phyloP scores from a whole-genome alignment of 1,284 basidiomycete species.

The Laetiporus sulphureus region DNA sequence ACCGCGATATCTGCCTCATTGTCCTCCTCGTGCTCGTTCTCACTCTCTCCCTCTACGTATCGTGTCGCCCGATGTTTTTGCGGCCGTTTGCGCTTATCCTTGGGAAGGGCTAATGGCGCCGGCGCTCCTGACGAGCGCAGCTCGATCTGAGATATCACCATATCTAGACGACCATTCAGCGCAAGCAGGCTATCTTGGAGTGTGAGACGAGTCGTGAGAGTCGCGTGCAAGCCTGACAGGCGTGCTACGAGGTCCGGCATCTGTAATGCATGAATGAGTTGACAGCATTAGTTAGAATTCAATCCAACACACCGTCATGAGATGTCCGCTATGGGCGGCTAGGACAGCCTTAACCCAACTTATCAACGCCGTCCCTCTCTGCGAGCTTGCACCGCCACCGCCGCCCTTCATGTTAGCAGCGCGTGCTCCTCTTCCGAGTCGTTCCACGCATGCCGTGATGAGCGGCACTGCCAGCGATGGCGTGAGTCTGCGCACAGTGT shows the following conservation, averaged over 20 bases:
- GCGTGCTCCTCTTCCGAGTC: slow-evolving; percentile 75
- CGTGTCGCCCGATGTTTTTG: slow-evolving; percentile 36
- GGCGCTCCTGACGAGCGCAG: slow-evolving; percentile 66
- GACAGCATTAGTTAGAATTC: slow-evolving; percentile 1
- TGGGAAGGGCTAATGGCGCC: slow-evolving; percentile 41
- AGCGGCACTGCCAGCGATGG: slow-evolving; percentile 87
- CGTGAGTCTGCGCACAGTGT: slow-evolving; percentile 85
- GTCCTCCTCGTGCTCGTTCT: slow-evolving; percentile 44
- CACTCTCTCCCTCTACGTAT: slow-evolving; percentile 78
- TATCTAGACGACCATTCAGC: slow-evolving; percentile 86
- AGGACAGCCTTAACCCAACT: slow-evolving; percentile 89
- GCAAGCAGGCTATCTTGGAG: slow-evolving; percentile 83
- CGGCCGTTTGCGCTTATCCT: slow-evolving; percentile 24
- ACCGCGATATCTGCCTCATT: too few relatives aligned
- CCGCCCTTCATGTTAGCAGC: slow-evolving; percentile 72
- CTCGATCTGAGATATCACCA: slow-evolving; percentile 92
- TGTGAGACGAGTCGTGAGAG: slow-evolving; percentile 73
- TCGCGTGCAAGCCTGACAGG: slow-evolving; percentile 79
- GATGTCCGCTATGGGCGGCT: slow-evolving; percentile 83
- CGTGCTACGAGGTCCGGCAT: slow-evolving; percentile 83
- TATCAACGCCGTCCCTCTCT: slow-evolving; percentile 78
- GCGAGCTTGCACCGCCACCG: slow-evolving; percentile 79
- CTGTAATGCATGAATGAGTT: slow-evolving; percentile 32
- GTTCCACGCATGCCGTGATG: slow-evolving; percentile 85
- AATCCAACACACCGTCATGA: slow-evolving; percentile 79